Percentiles rank a stretch among this genome's conserved stretches.
These are phyloP conservation scores for Rhodotorula sp. DNA, from an alignment of 1,284 basidiomycete species.

Conservation along the genomic window DNA sequence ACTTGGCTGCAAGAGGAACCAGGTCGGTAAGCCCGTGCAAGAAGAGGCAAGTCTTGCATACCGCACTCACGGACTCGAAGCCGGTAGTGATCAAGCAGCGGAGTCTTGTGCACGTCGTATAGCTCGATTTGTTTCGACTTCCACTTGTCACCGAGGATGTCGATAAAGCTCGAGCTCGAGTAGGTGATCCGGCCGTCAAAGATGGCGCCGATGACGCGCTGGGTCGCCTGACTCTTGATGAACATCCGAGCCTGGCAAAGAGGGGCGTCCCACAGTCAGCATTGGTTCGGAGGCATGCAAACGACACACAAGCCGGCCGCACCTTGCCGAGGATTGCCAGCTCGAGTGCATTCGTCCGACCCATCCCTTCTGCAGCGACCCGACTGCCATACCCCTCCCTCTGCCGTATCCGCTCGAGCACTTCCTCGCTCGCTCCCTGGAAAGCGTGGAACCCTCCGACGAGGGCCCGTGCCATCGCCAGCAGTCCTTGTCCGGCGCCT, in stretches of 20 bases:
- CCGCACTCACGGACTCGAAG: constrained; percentile 45
- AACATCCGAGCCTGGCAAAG: constrained; percentile 17
- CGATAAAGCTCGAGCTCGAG: constrained; percentile 42
- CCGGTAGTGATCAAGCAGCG: constrained; percentile 52
- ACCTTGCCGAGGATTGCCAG: constrained; percentile 38
- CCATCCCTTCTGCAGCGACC: constrained; percentile 25
- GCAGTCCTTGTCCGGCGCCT: constrained; percentile 26
- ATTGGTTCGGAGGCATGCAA: not conserved
- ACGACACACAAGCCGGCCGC: not conserved
- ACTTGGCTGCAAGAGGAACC: constrained; percentile 18
- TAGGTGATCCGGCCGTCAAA: constrained; percentile 46
- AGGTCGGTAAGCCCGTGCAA: too few relatives aligned
- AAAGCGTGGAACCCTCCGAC: constrained; percentile 43
- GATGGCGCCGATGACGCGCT: constrained; percentile 43
- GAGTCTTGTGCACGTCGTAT: constrained; percentile 50
- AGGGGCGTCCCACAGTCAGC: not conserved
- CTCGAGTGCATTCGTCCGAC: constrained; percentile 41
- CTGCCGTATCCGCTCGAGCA: constrained; percentile 31
- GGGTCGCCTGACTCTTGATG: constrained; percentile 39
- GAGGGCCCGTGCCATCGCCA: constrained; percentile 41
- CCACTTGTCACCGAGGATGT: constrained; percentile 50
- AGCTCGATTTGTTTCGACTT: constrained; percentile 50
- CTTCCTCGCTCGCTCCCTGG: constrained; percentile 43
- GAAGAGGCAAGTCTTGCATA: too few relatives aligned
- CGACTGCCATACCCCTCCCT: constrained; percentile 32